A percentile compares a stretch with the other conserved stretches of the same genome.
phyloP scores from a whole-genome alignment of 1,284 basidiomycete species.

The Fomitopsis pinicola region DNA sequence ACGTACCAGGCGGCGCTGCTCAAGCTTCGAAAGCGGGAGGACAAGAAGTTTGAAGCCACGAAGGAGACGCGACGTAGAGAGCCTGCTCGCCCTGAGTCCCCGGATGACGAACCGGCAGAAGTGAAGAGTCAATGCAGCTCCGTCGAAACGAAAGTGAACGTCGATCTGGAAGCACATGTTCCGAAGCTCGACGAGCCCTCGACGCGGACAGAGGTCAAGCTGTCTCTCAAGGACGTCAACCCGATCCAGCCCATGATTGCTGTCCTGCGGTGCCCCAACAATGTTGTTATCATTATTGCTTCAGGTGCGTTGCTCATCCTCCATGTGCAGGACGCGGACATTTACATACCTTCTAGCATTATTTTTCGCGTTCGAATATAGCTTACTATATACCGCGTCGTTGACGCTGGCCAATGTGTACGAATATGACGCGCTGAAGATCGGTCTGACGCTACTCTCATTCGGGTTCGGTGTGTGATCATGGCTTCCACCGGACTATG shows the following conservation, averaged over 20 bases:
- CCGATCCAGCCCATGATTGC: slow-evolving; percentile 57
- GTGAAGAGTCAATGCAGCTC: slow-evolving; percentile 1
- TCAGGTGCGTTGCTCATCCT: slow-evolving; percentile 49
- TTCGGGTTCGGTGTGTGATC: slow-evolving; percentile 57
- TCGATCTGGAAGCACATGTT: slow-evolving; percentile 1
- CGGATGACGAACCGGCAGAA: not conserved
- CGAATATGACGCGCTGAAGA: slow-evolving; percentile 62
- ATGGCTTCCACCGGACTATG: not conserved
- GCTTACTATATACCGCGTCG: slow-evolving; percentile 67
- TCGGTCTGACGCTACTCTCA: slow-evolving; percentile 72
- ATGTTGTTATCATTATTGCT: slow-evolving; percentile 60
- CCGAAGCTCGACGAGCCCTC: not conserved
- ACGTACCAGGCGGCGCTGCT: slow-evolving; percentile 65
- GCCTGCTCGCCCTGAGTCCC: not conserved
- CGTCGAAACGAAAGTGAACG: not conserved
- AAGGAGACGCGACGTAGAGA: not conserved
- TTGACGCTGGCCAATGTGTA: slow-evolving; percentile 64
- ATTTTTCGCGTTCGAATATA: slow-evolving; percentile 71
- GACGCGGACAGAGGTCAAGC: slow-evolving; percentile 37
- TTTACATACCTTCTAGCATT: slow-evolving; percentile 38
- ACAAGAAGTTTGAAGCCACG: not conserved
- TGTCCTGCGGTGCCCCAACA: slow-evolving; percentile 61
- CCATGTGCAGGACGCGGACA: not conserved
- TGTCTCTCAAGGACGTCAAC: slow-evolving; percentile 70
- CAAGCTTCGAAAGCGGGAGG: slow-evolving; percentile 16